Evolutionary conservation across 176 grass and related monocot genomes (phyloP), one percentile per base, ranked within the genome.

Genomic region (Oryza coarctata): DNA sequence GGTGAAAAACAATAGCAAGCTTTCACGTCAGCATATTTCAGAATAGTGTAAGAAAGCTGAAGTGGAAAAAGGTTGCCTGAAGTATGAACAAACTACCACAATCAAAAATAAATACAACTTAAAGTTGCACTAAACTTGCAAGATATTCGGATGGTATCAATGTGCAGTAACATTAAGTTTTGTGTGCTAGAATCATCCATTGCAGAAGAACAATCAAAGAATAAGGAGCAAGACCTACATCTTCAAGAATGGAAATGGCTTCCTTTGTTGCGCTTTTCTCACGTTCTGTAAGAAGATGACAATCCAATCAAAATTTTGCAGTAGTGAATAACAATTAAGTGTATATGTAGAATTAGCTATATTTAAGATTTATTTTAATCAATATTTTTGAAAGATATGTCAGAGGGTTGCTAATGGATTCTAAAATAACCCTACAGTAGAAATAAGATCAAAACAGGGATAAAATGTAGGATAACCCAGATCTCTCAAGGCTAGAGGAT

Each of bases 221-320:
- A 83, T 80, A 76, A 28, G 44, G 32, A 68, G 50, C 50, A 78
- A 38, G 9, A 71, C 41, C 78, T 27, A 95, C 96, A 91, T 93
- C 64, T 86, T 88, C 68, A 83, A 98, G 90, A 87, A 98, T 86
- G 33, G 85, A 80, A 76, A 95, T 93, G 45, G 90, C 96, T 88
- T 98, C 96, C 87, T 95, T 98, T 13, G 93, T 98, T 60, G 96
- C 90, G 86, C 90, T 98, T 90, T 98, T 98, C 87, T 95, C 92
- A 5, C 93, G 93, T 77, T 95, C 92, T 98, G 84, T 50, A 84
- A 86, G 50, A 72, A 81, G 12, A 86, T 30, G 8, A 63, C 17
- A 68, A 74, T 27, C 11, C 38, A 27, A 71, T 79, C 61, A 85
- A 72, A 3, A 71, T 63, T 65, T 87, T 68, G 36, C 17, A 71